Percentiles rank a stretch among this genome's conserved stretches.
These are phyloP conservation scores for Carpinus viminea DNA, from an alignment of 306 rosid genomes.

Conservation along the genomic window DNA sequence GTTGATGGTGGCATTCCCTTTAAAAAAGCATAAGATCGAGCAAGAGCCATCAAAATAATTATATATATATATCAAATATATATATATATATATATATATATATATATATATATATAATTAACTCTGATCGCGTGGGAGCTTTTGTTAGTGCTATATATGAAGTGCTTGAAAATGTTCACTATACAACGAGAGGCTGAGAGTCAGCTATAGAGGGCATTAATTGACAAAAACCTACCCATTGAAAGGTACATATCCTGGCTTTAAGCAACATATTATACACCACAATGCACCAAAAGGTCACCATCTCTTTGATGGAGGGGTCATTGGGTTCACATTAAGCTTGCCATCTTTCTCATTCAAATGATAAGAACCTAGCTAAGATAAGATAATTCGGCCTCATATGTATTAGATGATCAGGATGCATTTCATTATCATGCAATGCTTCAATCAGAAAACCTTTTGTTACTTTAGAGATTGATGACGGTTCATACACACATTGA, in stretches of 20 bases:
- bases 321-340: not conserved
- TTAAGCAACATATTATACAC: not conserved
- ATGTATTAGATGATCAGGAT: not conserved
- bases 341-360: not conserved
- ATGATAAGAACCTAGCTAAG: not conserved
- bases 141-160: not conserved
- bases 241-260: not conserved
- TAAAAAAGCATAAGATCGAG: not conserved
- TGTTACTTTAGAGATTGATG: not conserved
- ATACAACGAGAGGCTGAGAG: not conserved
- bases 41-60: not conserved
- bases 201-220: not conserved
- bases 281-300: not conserved
- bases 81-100: not conserved
- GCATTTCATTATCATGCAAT: not conserved
- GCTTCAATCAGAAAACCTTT: not conserved
- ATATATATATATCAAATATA: not conserved
- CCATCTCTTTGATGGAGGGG: not conserved
- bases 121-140: not conserved
- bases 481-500: not conserved
- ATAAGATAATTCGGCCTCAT: not conserved
- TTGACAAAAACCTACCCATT: constrained; percentile 1
- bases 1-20: not conserved
- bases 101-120: not conserved
- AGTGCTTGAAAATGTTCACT: not conserved